Evolutionary conservation across 148 eudicot species (phyloP).

Genomic region (Heliamphora exappendiculata): DNA sequence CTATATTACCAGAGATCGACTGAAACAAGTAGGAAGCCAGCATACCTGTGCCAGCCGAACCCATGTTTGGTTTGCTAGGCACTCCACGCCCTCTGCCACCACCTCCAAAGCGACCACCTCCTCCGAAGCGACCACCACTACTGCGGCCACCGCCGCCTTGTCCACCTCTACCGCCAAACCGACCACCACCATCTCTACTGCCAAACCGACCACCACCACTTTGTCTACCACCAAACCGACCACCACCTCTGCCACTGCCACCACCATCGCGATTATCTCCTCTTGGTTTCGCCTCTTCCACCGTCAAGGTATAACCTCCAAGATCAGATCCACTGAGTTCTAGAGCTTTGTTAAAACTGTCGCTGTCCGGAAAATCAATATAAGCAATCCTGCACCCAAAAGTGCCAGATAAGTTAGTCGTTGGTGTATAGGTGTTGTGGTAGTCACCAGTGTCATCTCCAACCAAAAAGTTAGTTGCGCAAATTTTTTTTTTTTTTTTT

Average conservation of each 20-base stretch:
- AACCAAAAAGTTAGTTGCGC: background rate
- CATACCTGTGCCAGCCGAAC: slow-evolving; percentile 24
- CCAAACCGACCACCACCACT: slow-evolving; percentile 27
- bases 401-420: background rate
- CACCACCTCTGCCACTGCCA: slow-evolving; percentile 27
- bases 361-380: slow-evolving; percentile 44
- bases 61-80: slow-evolving; percentile 23
- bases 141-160: slow-evolving; percentile 19
- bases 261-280: slow-evolving; percentile 26
- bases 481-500: background rate
- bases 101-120: slow-evolving; percentile 20
- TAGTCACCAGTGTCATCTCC: background rate
- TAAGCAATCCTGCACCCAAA: slow-evolving; percentile 49
- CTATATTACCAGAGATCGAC: background rate
- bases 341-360: slow-evolving; percentile 44
- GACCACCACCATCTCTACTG: slow-evolving; percentile 23
- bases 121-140: slow-evolving; percentile 30
- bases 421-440: background rate
- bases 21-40: background rate
- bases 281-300: slow-evolving; percentile 62
- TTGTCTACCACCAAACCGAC: slow-evolving; percentile 19
- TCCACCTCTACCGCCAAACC: slow-evolving; percentile 16
- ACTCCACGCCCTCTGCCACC: slow-evolving; percentile 29
- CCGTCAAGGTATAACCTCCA: slow-evolving; percentile 32
- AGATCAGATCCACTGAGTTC: slow-evolving; percentile 44